phyloP scores from a whole-genome alignment of 768 basidiomycete genomes.

The Amylocystis lapponica region DNA sequence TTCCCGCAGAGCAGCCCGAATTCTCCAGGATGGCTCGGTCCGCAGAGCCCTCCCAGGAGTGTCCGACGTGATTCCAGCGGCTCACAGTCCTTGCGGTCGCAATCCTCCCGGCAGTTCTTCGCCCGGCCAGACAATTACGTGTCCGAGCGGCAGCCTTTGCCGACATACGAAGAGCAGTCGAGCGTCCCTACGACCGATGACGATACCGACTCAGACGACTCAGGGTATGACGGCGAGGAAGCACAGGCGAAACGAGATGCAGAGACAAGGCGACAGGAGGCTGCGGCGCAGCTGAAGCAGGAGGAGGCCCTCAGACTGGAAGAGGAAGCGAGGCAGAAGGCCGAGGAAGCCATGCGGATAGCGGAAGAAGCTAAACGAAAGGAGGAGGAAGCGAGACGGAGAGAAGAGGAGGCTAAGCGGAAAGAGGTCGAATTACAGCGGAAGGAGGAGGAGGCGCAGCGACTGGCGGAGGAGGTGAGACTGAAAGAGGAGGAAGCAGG shows the following conservation, averaged over 20 bases:
- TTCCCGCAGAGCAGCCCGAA: neutral
- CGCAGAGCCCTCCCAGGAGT: neutral
- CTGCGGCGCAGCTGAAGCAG: neutral
- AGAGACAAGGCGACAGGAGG: conserved; percentile 1
- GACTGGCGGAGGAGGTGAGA: conserved; percentile 18
- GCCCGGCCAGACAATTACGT: conserved; percentile 6
- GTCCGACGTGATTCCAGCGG: conserved; percentile 18
- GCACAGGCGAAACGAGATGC: conserved; percentile 4
- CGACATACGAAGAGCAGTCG: conserved; percentile 18
- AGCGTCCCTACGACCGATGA: conserved; percentile 7
- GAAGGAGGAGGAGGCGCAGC: conserved; percentile 18
- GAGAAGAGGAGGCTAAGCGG: conserved; percentile 15
- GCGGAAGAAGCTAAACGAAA: conserved; percentile 12
- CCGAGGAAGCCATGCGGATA: conserved; percentile 6
- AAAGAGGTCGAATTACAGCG: conserved; percentile 12
- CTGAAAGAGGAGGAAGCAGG: conserved; percentile 22
- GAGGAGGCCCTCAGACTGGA: conserved; percentile 4
- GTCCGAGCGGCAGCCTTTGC: conserved; percentile 8
- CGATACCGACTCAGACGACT: conserved; percentile 14
- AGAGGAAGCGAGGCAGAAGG: conserved; percentile 8
- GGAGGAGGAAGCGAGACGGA: conserved; percentile 14
- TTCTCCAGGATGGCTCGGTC: neutral
- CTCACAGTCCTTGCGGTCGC: conserved; percentile 19
- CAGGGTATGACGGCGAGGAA: conserved; percentile 14
- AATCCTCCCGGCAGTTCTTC: conserved; percentile 12